Base-by-base conservation (phyloP, 768 basidiomycete genomes). In the Agrocybe pediades region DNA sequence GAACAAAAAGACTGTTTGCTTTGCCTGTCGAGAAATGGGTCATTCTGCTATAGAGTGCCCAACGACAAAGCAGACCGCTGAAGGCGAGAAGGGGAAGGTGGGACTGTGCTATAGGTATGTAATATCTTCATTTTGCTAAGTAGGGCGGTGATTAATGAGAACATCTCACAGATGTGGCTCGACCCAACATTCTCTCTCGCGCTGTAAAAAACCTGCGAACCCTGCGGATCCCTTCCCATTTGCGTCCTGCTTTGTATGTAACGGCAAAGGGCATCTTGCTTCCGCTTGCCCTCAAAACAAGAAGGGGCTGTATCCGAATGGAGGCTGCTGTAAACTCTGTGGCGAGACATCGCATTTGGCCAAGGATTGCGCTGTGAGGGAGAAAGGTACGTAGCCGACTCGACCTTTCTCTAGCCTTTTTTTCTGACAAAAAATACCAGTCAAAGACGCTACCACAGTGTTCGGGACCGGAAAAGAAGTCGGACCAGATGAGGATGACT, bases 401-500 rank as follows among this genome's bases (percentile, higher is more conserved):
- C 11, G 9, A 23, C 8, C 9, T 19, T 19, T 9, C 23, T n/a
- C 19, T 7, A 49, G 13, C 15, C 17, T 17, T 49, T 19, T 40
- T 49, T 33, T 43, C 17, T 13, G 46, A 19, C 36, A 20, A 13
- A 56, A 26, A 56, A 54, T 19, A 13, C 33, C 61, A 65, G 69
- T 70, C 19, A 64, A 69, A 0, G 68, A 80, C 9, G 70, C 73
- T 8, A 62, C 65, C 2, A 59, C 63, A 6, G 59, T 76, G 0
- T 58, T 81, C 0, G 78, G 84, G 16, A 69, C 79, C 6, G 80
- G 82, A 16, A 66, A 65, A 25, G 83, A 76, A 33, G 84, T 80
- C 0, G 92, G 93, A 20, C 88, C 95, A 8, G 95, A 98, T 65
- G 95, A 98, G 68, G 95, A 98, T 64, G 95, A 97, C 66, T 97